Evolutionary conservation across 768 basidiomycete species (phyloP).

Genomic region (Trametes maxima): DNA sequence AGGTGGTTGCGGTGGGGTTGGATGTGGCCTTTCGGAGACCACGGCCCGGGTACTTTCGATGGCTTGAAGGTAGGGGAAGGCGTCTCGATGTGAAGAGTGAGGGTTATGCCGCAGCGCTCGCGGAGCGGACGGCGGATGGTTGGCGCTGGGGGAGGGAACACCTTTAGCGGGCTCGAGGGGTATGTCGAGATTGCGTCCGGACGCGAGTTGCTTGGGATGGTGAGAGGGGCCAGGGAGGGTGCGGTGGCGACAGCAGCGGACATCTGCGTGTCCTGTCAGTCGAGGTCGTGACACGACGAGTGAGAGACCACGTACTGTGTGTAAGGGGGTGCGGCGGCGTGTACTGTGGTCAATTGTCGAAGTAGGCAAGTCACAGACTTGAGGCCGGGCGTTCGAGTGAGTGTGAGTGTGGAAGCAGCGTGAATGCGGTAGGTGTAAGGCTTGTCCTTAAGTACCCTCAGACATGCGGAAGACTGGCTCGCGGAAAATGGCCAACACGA

Average conservation of each 20-base stretch:
- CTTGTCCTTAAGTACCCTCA: constrained; percentile 8
- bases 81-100: constrained; percentile 20
- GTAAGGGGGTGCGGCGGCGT: not conserved
- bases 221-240: constrained; percentile 4
- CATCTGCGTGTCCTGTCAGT: not conserved
- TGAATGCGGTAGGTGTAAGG: not conserved
- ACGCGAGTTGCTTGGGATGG: constrained; percentile 10
- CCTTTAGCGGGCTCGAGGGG: constrained; percentile 25
- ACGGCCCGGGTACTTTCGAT: constrained; percentile 8
- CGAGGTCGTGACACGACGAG: not conserved
- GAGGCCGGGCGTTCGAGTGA: not conserved
- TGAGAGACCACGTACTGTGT: not conserved
- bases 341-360: not conserved
- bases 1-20: constrained; percentile 31
- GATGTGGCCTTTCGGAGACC: constrained; percentile 26
- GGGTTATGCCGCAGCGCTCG: constrained; percentile 23
- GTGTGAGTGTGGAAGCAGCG: not conserved
- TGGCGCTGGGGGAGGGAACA: constrained; percentile 22
- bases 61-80: constrained; percentile 4
- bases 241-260: not conserved
- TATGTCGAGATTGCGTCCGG: constrained; percentile 9
- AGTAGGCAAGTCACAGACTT: constrained; percentile 21
- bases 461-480: constrained; percentile 22
- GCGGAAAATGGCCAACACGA: constrained; percentile 16
- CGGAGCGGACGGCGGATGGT: constrained; percentile 18